phyloP scores from a whole-genome alignment of 164 flowering plant species.

The Nelumbo lutea region DNA sequence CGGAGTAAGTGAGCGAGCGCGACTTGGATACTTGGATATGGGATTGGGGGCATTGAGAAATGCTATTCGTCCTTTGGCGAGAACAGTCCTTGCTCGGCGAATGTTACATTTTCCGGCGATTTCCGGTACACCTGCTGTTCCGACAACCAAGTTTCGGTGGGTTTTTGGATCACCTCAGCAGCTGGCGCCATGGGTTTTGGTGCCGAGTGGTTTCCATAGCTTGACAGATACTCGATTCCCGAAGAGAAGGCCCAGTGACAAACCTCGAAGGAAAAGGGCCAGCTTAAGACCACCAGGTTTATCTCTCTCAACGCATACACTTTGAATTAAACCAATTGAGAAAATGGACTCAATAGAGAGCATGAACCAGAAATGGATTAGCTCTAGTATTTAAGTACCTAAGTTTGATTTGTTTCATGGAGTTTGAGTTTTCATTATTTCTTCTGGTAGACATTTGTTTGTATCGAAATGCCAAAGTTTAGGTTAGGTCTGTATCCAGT shows the following conservation, averaged over 20 bases:
- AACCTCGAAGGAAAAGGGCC: conserved; percentile 60
- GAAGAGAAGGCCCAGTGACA: conserved; percentile 57
- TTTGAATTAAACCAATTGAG: no score
- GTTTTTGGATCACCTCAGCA: conserved; percentile 17
- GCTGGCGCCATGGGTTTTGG: conserved; percentile 29
- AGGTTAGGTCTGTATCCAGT: no score
- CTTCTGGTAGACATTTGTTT: no score
- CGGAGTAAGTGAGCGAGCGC: no score
- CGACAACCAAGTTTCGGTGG: conserved; percentile 17
- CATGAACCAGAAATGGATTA: no score
- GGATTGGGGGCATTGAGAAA: conserved; percentile 49
- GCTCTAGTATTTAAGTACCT: no score
- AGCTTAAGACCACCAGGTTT: conserved; percentile 68
- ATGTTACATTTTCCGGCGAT: conserved; percentile 8
- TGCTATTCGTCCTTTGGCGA: conserved; percentile 46
- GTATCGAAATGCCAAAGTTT: no score
- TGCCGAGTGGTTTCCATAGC: conserved; percentile 39
- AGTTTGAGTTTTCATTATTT: no score
- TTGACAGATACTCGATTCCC: conserved; percentile 76
- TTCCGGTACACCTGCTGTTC: conserved; percentile 10
- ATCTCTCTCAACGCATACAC: background rate
- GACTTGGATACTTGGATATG: conserved; percentile 22
- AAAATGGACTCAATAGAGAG: no score
- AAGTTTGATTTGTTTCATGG: no score
- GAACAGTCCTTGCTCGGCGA: conserved; percentile 23